Evolutionary conservation across 1,284 basidiomycete species (phyloP).

Genomic region (Ganoderma multipileum): DNA sequence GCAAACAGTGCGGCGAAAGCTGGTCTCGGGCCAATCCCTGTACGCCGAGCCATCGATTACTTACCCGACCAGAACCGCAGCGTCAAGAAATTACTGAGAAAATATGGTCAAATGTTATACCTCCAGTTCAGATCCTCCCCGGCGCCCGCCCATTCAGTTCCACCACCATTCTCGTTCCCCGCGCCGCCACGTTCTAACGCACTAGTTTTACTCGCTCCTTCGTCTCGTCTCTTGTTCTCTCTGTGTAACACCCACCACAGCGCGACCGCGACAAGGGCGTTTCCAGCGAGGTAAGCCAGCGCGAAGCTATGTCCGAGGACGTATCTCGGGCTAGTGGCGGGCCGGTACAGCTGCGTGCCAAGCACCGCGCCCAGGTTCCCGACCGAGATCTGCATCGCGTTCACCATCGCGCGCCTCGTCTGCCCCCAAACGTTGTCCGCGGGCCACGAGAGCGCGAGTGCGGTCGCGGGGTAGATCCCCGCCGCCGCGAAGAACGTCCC

Average conservation of each 20-base stretch:
- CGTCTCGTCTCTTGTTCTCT: conserved; percentile 56
- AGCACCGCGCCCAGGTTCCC: conserved; percentile 72
- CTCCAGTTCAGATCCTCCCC: background rate
- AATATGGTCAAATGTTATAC: background rate
- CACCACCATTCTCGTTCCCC: background rate
- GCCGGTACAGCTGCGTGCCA: conserved; percentile 63
- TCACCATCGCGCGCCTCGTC: conserved; percentile 70
- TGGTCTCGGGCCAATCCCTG: too few species aligned
- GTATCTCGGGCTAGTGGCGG: conserved; percentile 55
- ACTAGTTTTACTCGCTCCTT: too few species aligned
- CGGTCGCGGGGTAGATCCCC: conserved; percentile 52
- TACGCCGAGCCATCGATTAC: too few species aligned
- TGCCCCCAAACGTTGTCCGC: conserved; percentile 77
- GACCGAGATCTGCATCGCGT: conserved; percentile 73
- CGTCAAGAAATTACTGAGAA: too few species aligned
- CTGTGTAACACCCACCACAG: conserved; percentile 59
- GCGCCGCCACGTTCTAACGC: background rate
- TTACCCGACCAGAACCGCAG: too few species aligned
- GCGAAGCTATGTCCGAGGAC: conserved; percentile 66
- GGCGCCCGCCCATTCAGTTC: background rate
- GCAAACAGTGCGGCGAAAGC: too few species aligned
- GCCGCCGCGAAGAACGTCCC: conserved; percentile 29
- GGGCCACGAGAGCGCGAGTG: conserved; percentile 61
- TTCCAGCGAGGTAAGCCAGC: conserved; percentile 63
- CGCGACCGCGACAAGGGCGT: conserved; percentile 51